Evolutionary conservation across 2,329 filamentous ascomycete species (phyloP), one percentile per base, ranked within the genome.

Genomic region (Bipolaris zeicola): DNA sequence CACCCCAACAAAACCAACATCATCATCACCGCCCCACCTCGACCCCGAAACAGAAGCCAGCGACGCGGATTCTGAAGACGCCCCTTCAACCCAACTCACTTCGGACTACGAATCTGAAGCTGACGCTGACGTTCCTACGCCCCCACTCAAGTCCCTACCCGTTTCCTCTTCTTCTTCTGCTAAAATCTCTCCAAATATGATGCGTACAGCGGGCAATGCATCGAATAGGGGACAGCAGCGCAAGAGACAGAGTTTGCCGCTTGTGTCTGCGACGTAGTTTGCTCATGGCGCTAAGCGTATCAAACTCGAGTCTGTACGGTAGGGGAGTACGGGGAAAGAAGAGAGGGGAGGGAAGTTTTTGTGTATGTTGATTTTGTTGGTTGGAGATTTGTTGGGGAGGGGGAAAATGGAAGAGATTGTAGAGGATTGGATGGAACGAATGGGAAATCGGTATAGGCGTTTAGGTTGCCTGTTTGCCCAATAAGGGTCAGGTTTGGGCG

Each of bases 201-300:
- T 72, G 69, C 68, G 69, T 20, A 73, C 69, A 13, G 69, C 69
- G 0, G 69, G 69, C 2, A 63, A 62, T 24, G 52, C 58, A 3
- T 24, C 61, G 2, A 42, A 37, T 4, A 50, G 66, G 22, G 60
- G 61, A 1, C 53, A 62, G 14, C 37, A 49, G 14, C 66, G 66
- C 2, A 64, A 51, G 16, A 61, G 63, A 16, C 58, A 56, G 36
- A 67, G 60, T 37, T 36, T 72, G 31, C 68, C 67, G n/a, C 61
- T 73, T 33, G 67, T 73, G 1, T 66, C 68, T 46, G 70, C 68
- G 50, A 66, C 65, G 16, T 71, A 67, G 62, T 24, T 11, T 50
- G 50, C 26, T 20, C 47, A 41, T 36, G 34, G 46, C 5, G n/a
- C 41, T n/a, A 58, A 58, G 34, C 41, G 53, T n/a, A 3, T 56